Percentiles rank a stretch among this genome's conserved stretches.
These are phyloP conservation scores for Aschersonia sp. DNA, from an alignment of 2,329 filamentous ascomycete genomes.

Conservation along the genomic window DNA sequence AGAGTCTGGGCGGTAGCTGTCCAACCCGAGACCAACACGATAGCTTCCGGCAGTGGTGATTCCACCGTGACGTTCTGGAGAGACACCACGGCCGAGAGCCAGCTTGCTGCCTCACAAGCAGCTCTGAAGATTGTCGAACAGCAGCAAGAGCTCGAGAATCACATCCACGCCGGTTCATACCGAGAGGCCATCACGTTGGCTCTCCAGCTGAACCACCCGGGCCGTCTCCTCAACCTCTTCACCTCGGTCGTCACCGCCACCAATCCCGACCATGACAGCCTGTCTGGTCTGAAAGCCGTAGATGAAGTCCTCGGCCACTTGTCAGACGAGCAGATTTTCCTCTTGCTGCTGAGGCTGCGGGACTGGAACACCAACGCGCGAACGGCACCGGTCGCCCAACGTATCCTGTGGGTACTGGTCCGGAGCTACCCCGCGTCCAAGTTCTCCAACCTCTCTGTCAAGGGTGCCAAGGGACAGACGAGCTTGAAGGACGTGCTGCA, in stretches of 20 bases:
- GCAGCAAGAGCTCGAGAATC: constrained; percentile 87
- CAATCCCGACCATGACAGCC: constrained; percentile 44
- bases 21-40: constrained; percentile 50
- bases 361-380: constrained; percentile 98
- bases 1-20: constrained; percentile 82
- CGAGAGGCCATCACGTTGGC: constrained; percentile 86
- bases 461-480: constrained; percentile 41
- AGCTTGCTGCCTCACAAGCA: constrained; percentile 57
- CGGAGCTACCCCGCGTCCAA: constrained; percentile 66
- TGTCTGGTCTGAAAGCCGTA: constrained; percentile 54
- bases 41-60: constrained; percentile 85
- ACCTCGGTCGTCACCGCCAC: constrained; percentile 57
- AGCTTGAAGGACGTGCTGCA: constrained; percentile 74
- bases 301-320: constrained; percentile 72
- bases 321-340: constrained; percentile 73
- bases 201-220: constrained; percentile 87
- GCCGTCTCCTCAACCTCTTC: constrained; percentile 71
- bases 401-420: constrained; percentile 66
- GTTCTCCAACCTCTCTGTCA: constrained; percentile 55
- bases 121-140: constrained; percentile 76
- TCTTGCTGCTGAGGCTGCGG: constrained; percentile 64
- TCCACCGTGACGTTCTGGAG: constrained; percentile 92
- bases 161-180: constrained; percentile 77
- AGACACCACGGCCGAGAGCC: constrained; percentile 74
- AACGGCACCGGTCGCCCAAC: constrained; percentile 73